Percentiles rank a stretch among this genome's conserved stretches.
These are phyloP conservation scores for Alternaria sp. DNA, from an alignment of 2,329 filamentous ascomycete genomes.

Conservation along the genomic window DNA sequence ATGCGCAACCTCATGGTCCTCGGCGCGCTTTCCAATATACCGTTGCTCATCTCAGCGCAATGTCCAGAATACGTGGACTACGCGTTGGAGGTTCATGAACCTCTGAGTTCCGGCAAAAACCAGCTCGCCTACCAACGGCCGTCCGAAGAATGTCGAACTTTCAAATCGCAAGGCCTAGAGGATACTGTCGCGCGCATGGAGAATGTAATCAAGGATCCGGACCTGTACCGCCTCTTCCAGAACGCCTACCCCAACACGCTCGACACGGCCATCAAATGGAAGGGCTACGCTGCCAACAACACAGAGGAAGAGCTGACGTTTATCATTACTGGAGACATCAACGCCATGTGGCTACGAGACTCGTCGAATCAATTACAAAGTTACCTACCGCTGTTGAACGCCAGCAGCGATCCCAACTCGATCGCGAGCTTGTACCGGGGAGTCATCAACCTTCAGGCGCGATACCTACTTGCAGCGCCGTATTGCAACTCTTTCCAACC, in stretches of 20 bases:
- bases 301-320: conserved; percentile 68
- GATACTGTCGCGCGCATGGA: conserved; percentile 44
- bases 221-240: conserved; percentile 72
- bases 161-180: conserved; percentile 54
- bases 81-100: conserved; percentile 49
- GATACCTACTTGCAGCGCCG: conserved; percentile 68
- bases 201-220: conserved; percentile 56
- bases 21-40: conserved; percentile 18
- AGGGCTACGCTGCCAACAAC: conserved; percentile 63
- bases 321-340: conserved; percentile 65
- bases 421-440: conserved; percentile 72
- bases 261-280: conserved; percentile 75
- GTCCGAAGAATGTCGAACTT: conserved; percentile 53
- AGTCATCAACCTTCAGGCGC: conserved; percentile 73
- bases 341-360: conserved; percentile 62
- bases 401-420: conserved; percentile 61
- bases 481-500: conserved; percentile 63
- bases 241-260: conserved; percentile 78
- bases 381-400: conserved; percentile 66
- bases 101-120: conserved; percentile 53
- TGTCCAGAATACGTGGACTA: conserved; percentile 56
- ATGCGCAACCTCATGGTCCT: conserved; percentile 34
- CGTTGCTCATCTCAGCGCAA: conserved; percentile 37
- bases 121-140: conserved; percentile 56
- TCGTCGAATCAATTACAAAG: conserved; percentile 74